Evolutionary conservation across 768 basidiomycete genomes (phyloP), one percentile per base, ranked within the genome.

Genomic region (Coprinellus micaceus): DNA sequence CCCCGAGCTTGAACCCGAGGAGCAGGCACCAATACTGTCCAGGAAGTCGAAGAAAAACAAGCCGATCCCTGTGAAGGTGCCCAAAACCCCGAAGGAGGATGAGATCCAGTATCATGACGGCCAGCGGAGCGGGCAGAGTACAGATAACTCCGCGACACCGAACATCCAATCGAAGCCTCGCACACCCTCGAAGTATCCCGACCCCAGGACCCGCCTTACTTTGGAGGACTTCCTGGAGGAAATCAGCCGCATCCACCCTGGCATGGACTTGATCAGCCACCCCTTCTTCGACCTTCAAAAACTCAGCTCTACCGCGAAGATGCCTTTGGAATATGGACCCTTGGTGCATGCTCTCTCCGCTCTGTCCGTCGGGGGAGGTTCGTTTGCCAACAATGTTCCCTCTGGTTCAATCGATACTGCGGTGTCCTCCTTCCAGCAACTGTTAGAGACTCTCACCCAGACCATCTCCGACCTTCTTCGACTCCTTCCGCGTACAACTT

Each of bases 381-480:
- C 89, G 6, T 92, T 92, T 63, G 85, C 89, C 36, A 86, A 84
- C 60, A 89, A 84, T 62, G 85, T 91, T 75, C 89, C 91, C 15
- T 85, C 89, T 5, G 88, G 89, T 11, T 89, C 90, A n/a, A 91
- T 93, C 65, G 91, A 94, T 67, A 89, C 91, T 29, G 91, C 91
- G 1, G 90, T 94, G 26, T 88, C 89, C 2, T 91, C 91, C 13
- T 94, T 94, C 74, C 91, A 94, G 62, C 90, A 92, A 64, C 75
- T 94, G 0, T 75, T 94, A 41, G 91, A 93, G 74, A 94, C 90
- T 0, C 74, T 94, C 43, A 94, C 91, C 0, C 91, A 94, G 63
- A 93, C 91, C 0, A 93, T 94, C 62, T 93, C 91, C 3, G 91
- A 92, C 60, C 72, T 94, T 26, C 75, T 94, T 39, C 86, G 89